Conservation (phyloP, 306 rosid species). For the Medicago truncatula region MtrunA17r5.0-ANR NC_053044.1:5613001-5613500, state of each 20-base stretch:
- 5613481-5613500: slow-evolving; percentile 52
- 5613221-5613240: slow-evolving; percentile 63
- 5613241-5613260: slow-evolving; percentile 56
- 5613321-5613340: slow-evolving; percentile 48
- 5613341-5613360: slow-evolving; percentile 56
- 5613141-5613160: slow-evolving; percentile 65
- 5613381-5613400: slow-evolving; percentile 58
- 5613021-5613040: slow-evolving; percentile 21
- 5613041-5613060: slow-evolving; percentile 54
- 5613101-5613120: slow-evolving; percentile 48
- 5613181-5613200: slow-evolving; percentile 42
- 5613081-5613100: slow-evolving; percentile 56
- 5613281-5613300: slow-evolving; percentile 62
- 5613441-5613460: slow-evolving; percentile 57
- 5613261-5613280: slow-evolving; percentile 61
- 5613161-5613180: slow-evolving; percentile 57
- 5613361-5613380: slow-evolving; percentile 65
- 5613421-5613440: slow-evolving; percentile 69
- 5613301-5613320: slow-evolving; percentile 24
- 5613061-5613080: slow-evolving; percentile 56
- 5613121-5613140: slow-evolving; percentile 52
- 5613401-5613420: slow-evolving; percentile 61
- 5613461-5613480: slow-evolving; percentile 56
- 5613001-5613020: slow-evolving; percentile 12
- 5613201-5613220: slow-evolving; percentile 35